Base-by-base conservation (phyloP, 1,139 yeast genomes). In the Debaryomycetaceae sp. region DNA sequence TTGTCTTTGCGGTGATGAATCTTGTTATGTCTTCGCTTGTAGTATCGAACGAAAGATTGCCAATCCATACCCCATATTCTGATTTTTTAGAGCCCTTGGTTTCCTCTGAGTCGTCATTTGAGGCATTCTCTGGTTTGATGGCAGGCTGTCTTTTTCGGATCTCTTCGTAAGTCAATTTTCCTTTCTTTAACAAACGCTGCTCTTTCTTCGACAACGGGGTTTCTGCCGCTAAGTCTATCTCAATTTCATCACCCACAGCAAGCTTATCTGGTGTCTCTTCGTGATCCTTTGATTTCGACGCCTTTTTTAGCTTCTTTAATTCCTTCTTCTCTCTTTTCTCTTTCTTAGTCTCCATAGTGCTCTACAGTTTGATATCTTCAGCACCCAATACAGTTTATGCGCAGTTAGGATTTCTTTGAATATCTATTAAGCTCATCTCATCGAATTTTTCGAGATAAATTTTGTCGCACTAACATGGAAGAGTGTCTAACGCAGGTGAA, bases 171-270 rank as follows among this genome's bases (percentile, higher is more conserved):
- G 84, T 78, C 44, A 83, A 68, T 59, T 86, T 85, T 35, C 93
- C 93, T 60, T 86, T 86, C 65, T 95, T 91, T 55, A 87, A 69
- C 54, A 85, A 72, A 69, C 99, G 87, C 57, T 85, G 84, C 66
- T 93, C 97, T 61, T 93, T 93, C 66, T 88, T 90, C 14, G 97
- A 90, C 43, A 91, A 72, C 0, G 99, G 98, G 6, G 86, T 80
- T 5, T 89, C 83, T 39, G 83, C 87, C 27, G 76, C 71, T 46
- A 93, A 72, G 59, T 90, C 93, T 52, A 93, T 88, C 58, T 86
- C 95, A 39, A 93, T 75, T 60, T 89, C 96, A 34, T 76, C 83
- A 36, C 56, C 49, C 14, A 58, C 57, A 35, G 50, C 39, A n/a
- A 6, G 4, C n/a, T 34, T 35, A 8, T 34, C 34, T 11, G 36